phyloP scores from a whole-genome alignment of 352 stramenopile genomes.

The Plasmopara muralis region DNA sequence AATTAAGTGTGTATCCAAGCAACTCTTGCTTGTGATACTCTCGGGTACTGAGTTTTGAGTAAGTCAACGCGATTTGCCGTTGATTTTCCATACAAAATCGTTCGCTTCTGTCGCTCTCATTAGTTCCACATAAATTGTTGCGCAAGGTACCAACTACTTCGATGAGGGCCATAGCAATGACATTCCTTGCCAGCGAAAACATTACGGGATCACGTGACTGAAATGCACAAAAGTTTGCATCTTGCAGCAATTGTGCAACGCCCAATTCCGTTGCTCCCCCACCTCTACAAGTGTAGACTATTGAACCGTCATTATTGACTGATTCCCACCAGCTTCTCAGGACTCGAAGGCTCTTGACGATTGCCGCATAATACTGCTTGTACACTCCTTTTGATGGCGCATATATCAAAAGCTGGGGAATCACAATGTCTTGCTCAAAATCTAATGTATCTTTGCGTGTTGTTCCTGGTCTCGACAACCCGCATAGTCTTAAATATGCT shows the following conservation, averaged over 20 bases:
- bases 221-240: neutral
- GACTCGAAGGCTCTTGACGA: conserved; percentile 55
- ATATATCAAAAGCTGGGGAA: conserved; percentile 54
- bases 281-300: conserved; percentile 34
- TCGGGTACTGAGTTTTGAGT: neutral
- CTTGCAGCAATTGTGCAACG: conserved; percentile 23
- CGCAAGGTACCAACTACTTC: conserved; percentile 29
- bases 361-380: conserved; percentile 53
- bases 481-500: conserved; percentile 32
- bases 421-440: conserved; percentile 4
- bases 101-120: conserved; percentile 2
- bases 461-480: conserved; percentile 11
- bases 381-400: conserved; percentile 52
- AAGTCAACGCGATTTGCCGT: conserved; percentile 7
- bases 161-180: conserved; percentile 25
- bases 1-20: conserved; percentile 27
- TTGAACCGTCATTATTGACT: neutral
- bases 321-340: conserved; percentile 35
- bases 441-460: conserved; percentile 1
- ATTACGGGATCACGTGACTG: conserved; percentile 3
- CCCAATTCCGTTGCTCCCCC: conserved; percentile 41
- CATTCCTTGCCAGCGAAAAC: conserved; percentile 9
- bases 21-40: neutral
- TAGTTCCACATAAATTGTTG: conserved; percentile 20
- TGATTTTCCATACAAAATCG: conserved; percentile 8